Percentiles rank a stretch among this genome's conserved stretches.
Conservation (phyloP, 2,329 filamentous ascomycete species). For the Passalora sequoiae region DNA sequence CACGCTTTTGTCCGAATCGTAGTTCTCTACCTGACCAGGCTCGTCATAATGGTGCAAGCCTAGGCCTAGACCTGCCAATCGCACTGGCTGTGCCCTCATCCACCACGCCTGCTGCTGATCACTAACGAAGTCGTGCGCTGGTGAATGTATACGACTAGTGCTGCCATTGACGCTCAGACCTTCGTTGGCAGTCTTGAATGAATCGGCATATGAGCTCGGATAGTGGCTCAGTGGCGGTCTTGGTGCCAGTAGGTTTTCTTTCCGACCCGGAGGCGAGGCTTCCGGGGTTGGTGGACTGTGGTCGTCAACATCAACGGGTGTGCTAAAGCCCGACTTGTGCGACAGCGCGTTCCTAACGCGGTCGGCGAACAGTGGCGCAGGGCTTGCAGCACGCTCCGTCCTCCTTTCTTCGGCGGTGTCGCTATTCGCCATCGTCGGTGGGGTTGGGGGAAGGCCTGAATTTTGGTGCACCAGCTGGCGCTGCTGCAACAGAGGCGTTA, state of each 20-base stretch:
- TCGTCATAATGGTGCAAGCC: neutral
- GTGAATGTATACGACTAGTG: conserved; percentile 15
- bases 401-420: conserved; percentile 26
- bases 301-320: conserved; percentile 36
- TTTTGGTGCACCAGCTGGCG: conserved; percentile 15
- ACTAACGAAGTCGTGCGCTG: conserved; percentile 1
- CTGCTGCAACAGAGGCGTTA: conserved; percentile 13
- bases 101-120: conserved; percentile 4
- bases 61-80: neutral
- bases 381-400: conserved; percentile 33
- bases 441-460: conserved; percentile 42
- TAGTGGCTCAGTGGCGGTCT: conserved; percentile 22
- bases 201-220: conserved; percentile 42
- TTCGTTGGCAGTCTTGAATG: conserved; percentile 44
- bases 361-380: conserved; percentile 41
- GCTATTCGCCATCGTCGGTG: conserved; percentile 36
- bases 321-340: conserved; percentile 38
- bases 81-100: neutral
- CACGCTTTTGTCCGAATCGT: conserved; percentile 4
- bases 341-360: conserved; percentile 37
- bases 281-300: conserved; percentile 35
- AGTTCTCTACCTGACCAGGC: conserved; percentile 2
- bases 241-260: conserved; percentile 17
- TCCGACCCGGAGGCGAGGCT: conserved; percentile 30
- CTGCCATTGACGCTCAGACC: conserved; percentile 34